phyloP scores from a whole-genome alignment of 495 filamentous ascomycete genomes.

The Echria macrotheca region DNA sequence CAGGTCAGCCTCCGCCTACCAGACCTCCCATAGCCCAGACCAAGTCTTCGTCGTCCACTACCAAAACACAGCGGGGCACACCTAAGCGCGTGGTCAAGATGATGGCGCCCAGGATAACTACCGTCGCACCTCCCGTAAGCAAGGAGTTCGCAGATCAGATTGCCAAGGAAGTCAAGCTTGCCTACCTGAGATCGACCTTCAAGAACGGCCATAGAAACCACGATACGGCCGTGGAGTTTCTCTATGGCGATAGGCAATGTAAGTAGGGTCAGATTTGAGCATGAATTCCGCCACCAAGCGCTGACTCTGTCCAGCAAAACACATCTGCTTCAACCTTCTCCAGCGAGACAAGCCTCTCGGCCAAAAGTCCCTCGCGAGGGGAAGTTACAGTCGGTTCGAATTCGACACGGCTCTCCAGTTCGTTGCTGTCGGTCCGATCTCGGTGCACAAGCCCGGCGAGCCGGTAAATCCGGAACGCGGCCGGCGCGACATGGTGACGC shows the following conservation, averaged over 20 bases:
- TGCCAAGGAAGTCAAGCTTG: too few relatives aligned
- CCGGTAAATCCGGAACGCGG: slow-evolving; percentile 13
- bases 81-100: slow-evolving; percentile 9
- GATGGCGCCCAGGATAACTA: too few relatives aligned
- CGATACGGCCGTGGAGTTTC: too few relatives aligned
- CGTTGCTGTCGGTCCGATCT: slow-evolving; percentile 23
- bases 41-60: slow-evolving; percentile 2
- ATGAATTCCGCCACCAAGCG: slow-evolving; percentile 20
- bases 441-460: slow-evolving; percentile 10
- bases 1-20: background rate
- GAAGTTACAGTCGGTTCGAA: slow-evolving; percentile 21
- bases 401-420: slow-evolving; percentile 32
- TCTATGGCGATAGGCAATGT: too few relatives aligned
- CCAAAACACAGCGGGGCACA: slow-evolving; percentile 6
- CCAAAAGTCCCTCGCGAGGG: slow-evolving; percentile 14
- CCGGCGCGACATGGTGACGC: slow-evolving; percentile 18
- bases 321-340: slow-evolving; percentile 26
- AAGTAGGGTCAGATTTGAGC: too few relatives aligned
- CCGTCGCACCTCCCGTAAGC: too few relatives aligned
- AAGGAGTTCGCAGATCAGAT: slow-evolving; percentile 22
- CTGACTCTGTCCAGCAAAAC: slow-evolving; percentile 21
- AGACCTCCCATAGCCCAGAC: background rate
- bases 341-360: slow-evolving; percentile 15
- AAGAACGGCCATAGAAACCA: too few relatives aligned
- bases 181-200: too few relatives aligned